Base-by-base conservation (phyloP, 2,329 filamentous ascomycete genomes). In the Thelonectria rubi region DNA sequence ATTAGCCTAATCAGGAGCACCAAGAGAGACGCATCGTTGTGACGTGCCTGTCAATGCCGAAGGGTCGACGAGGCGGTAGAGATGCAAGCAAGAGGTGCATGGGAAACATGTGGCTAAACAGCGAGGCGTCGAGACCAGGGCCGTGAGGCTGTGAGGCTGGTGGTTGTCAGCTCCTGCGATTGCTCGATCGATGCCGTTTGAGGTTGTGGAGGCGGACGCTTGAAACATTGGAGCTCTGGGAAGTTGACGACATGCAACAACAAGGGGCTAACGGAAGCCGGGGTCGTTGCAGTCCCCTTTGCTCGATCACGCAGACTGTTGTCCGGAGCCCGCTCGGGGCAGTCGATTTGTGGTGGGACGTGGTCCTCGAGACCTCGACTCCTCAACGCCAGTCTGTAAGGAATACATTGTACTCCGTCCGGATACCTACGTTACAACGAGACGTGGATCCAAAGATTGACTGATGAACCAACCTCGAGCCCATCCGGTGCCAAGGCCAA, bases 151-250 rank as follows among this genome's bases (percentile, higher is more conserved):
- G 30, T 18, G 39, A 54, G 42, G 55, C 20, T 49, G 43, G 58
- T 45, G 51, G 32, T 20, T 39, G 46, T 61, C 53, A 53, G 15
- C 26, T n/a, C 8, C 45, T 47, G 3, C 5, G 34, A 56, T 34
- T 56, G 48, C 56, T 57, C 21, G 21, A 40, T 34, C 47, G 60
- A 59, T 67, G 56, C 40, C 64, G 64, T 50, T 65, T 63, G 67
- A 60, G 59, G 68, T 46, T 68, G 69, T 69, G 69, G 67, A 71
- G 69, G 68, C 60, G 55, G 51, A 39, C 59, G 65, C 66, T 64
- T 58, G 61, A 71, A 71, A 71, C 69, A 65, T 68, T 60, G 59
- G 59, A 68, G 64, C 64, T 62, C 59, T 56, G 45, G 55, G 56
- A 60, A 37, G 65, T 63, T 60, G 53, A 64, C 51, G 58, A 56